Evolutionary conservation across 225 moss, liverwort and hornwort species (phyloP), one percentile per base, ranked within the genome.

Genomic region (Physcomitrellopsis africana): DNA sequence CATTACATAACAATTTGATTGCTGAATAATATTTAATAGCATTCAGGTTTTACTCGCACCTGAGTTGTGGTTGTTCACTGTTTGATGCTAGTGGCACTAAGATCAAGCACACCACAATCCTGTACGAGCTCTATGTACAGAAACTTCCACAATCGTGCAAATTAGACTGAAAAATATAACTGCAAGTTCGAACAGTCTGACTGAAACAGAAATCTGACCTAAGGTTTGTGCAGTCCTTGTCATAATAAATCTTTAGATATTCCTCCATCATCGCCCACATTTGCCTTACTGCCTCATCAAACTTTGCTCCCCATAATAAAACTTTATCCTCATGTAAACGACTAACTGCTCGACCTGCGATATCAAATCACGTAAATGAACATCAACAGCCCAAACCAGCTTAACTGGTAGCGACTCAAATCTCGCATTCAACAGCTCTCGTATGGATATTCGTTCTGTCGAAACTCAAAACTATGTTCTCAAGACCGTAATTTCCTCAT

Each of bases 221-320:
- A 10, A 89, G 83, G 52, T 83, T 83, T 72, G 81, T 86, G 68
- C 83, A 86, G 52, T 86, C 85, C 79, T 81, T 76, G 67, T 73
- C 81, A 68, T 76, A 66, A 47, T 37, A 47, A 78, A 77, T 55
- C 67, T 72, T 72, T 51, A 77, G 43, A 69, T 83, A 83, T 11
- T 89, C 86, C 76, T 89, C 89, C 83, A 86, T 83, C 80, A 86
- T 83, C 26, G 27, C 62, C 89, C 83, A 86, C 51, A 63, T 59
- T 13, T 81, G 73, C 73, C 81, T 76, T 11, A 75, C 86, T 29
- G 73, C 79, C 51, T 83, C 76, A 77, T 89, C 83, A 65, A 86
- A 81, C 70, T 76, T 82, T 68, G 73, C 54, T 76, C 86, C 83
- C 79, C 81, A 81, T 15, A 67, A 54, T 47, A 73, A 70, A 77